Evolutionary conservation across 176 grass and related monocot species (phyloP), one percentile per base, ranked within the genome.

Genomic region (Oryza meyeriana): DNA sequence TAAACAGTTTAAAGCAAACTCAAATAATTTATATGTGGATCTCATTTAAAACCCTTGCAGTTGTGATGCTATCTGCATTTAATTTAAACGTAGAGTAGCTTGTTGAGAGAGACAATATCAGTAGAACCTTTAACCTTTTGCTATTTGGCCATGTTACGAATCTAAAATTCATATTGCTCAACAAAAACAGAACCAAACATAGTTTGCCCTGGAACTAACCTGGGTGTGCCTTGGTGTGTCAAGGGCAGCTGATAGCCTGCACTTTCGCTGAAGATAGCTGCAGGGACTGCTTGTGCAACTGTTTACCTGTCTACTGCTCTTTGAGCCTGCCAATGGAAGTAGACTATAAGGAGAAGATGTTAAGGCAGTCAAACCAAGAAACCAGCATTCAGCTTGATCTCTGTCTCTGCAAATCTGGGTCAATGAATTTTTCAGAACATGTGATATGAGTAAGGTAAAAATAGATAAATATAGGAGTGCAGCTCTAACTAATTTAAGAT

Each of bases 321-420:
- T 89, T 55, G 85, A 76, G 31, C 86, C 85, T 27, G 88, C 45
- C 5, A 85, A 88, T 52, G 82, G 83, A 82, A 77, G 78, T 55
- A 90, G 88, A 72, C 90, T 91, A 78, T 34, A 83, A 69, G 88
- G 79, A 84, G 72, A 29, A 29, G 79, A 89, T 72, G 92, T 80
- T 70, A 98, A 85, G 14, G 90, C 85, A 33, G 83, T 91, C 84
- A 98, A 61, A 2, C 95, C 95, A 58, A 94, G 71, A 85, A 87
- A 93, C 95, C 92, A 98, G 63, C 83, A 89, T 79, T 91, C 89
- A 50, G 90, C 95, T 88, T 98, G 95, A 79, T 90, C 88, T 47
- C 78, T 91, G 75, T 98, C 90, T 44, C 90, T 93, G 85, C 93
- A 98, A 78, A 98, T 95, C 92, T 98, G 89, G 40, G 26, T 26